phyloP scores from a whole-genome alignment of 495 filamentous ascomycete genomes.

The Tuber umbilicatum region DNA sequence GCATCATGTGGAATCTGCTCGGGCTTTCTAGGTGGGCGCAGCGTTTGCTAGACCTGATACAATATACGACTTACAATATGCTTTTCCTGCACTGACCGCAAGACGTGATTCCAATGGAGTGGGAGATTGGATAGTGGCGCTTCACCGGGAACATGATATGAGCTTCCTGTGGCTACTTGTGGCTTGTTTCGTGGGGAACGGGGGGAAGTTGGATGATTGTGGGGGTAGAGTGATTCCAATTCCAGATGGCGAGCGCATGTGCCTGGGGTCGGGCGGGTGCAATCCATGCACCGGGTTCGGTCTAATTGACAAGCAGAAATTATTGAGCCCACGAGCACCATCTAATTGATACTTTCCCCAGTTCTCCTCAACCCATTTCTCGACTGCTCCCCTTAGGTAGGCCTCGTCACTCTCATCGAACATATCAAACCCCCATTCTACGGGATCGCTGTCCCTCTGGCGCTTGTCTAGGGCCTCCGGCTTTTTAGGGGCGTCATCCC shows the following conservation, averaged over 20 bases:
- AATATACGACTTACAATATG: neutral
- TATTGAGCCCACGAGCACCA: neutral
- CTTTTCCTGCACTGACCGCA: neutral
- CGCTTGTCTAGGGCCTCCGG: constrained; percentile 48
- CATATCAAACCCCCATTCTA: constrained; percentile 50
- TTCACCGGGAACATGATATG: neutral
- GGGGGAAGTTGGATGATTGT: no score
- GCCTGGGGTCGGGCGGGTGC: neutral
- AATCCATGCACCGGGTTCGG: neutral
- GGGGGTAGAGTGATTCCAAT: neutral
- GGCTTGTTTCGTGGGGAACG: no score
- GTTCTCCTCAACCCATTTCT: constrained; percentile 47
- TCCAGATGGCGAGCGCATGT: neutral
- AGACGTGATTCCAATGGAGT: neutral
- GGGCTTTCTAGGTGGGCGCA: neutral
- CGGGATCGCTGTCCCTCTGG: constrained; percentile 50
- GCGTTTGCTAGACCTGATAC: neutral
- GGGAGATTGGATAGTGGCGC: neutral
- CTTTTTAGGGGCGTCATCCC: constrained; percentile 47
- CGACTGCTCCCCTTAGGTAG: constrained; percentile 46
- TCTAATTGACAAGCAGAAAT: neutral
- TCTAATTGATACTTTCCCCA: constrained; percentile 37
- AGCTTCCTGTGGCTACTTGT: neutral
- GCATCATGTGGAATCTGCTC: neutral
- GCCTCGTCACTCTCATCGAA: constrained; percentile 49